Conservation (phyloP, 306 rosid species). For the Chamaecrista fasciculata region DNA sequence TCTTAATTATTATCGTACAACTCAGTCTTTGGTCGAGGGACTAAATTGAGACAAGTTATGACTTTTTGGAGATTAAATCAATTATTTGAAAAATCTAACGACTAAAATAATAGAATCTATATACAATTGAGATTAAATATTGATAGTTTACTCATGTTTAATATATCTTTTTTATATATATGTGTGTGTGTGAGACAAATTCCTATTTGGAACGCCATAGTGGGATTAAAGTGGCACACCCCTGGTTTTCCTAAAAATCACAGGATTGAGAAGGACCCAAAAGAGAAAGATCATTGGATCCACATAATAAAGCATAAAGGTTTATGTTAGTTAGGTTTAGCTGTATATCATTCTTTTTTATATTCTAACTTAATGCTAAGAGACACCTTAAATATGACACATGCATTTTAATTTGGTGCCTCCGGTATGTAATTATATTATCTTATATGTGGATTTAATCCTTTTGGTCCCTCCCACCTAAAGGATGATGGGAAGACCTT, state of each 20-base stretch:
- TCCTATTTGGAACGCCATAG: constrained; percentile 40
- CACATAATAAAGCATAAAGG: constrained; percentile 45
- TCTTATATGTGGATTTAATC: constrained; percentile 12
- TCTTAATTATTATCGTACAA: too few relatives aligned
- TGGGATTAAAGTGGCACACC: constrained; percentile 32
- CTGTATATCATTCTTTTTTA: neutral
- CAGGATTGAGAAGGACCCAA: constrained; percentile 26
- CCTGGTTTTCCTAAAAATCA: constrained; percentile 26
- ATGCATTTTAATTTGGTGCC: constrained; percentile 28
- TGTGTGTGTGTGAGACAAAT: constrained; percentile 29
- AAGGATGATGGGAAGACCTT: constrained; percentile 23
- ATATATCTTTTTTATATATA: too few relatives aligned
- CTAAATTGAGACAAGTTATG: too few relatives aligned
- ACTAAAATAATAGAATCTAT: too few relatives aligned
- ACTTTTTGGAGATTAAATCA: too few relatives aligned
- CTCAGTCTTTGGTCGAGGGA: too few relatives aligned
- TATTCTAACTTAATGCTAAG: constrained; percentile 17
- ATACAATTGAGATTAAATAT: too few relatives aligned
- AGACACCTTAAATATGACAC: constrained; percentile 1
- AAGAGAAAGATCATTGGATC: constrained; percentile 62
- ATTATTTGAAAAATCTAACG: too few relatives aligned
- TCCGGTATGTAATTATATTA: too few relatives aligned
- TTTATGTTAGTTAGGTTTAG: constrained; percentile 32
- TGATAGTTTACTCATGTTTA: too few relatives aligned
- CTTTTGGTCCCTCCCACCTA: constrained; percentile 24